Percentiles rank a stretch among this genome's conserved stretches.
phyloP scores from a whole-genome alignment of 1,284 basidiomycete genomes.

The Trichosporon faecale region DNA sequence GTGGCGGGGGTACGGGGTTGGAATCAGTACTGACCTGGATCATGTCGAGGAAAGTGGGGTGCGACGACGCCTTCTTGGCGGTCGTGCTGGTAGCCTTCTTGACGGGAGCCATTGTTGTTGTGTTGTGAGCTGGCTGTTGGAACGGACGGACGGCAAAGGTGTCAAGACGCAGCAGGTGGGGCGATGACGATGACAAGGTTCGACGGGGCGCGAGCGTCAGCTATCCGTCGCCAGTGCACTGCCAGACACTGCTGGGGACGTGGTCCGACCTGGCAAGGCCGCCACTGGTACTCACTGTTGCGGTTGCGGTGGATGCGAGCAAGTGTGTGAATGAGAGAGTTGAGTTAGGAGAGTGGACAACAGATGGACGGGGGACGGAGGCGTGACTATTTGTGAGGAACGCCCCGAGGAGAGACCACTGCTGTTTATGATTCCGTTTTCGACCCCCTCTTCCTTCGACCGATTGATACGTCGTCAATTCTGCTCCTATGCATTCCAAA shows the following conservation, averaged over 20 bases:
- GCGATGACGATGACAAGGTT: slow-evolving; percentile 7
- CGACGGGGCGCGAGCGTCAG: slow-evolving; percentile 15
- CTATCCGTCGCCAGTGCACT: background rate
- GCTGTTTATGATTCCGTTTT: slow-evolving; percentile 12
- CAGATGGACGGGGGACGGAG: background rate
- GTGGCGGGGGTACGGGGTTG: slow-evolving; percentile 12
- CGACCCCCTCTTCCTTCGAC: slow-evolving; percentile 4
- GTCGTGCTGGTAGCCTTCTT: slow-evolving; percentile 22
- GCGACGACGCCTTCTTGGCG: slow-evolving; percentile 40
- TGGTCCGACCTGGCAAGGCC: background rate
- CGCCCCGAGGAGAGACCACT: slow-evolving; percentile 1
- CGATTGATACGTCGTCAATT: background rate
- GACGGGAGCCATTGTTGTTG: slow-evolving; percentile 40
- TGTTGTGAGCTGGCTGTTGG: slow-evolving; percentile 11
- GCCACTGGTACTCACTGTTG: slow-evolving; percentile 3
- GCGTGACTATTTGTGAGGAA: slow-evolving; percentile 12
- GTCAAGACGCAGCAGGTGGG: background rate
- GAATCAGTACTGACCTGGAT: slow-evolving; percentile 49
- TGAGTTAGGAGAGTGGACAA: slow-evolving; percentile 9
- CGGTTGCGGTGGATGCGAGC: slow-evolving; percentile 8
- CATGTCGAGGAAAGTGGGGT: slow-evolving; percentile 54
- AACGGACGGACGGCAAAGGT: background rate
- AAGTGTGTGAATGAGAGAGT: background rate
- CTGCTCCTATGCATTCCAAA: slow-evolving; percentile 11
- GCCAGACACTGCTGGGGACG: background rate